These are phyloP conservation scores for Pichiaceae sp. DNA, from an alignment of 1,139 yeast genomes.

Conservation along the genomic window DNA sequence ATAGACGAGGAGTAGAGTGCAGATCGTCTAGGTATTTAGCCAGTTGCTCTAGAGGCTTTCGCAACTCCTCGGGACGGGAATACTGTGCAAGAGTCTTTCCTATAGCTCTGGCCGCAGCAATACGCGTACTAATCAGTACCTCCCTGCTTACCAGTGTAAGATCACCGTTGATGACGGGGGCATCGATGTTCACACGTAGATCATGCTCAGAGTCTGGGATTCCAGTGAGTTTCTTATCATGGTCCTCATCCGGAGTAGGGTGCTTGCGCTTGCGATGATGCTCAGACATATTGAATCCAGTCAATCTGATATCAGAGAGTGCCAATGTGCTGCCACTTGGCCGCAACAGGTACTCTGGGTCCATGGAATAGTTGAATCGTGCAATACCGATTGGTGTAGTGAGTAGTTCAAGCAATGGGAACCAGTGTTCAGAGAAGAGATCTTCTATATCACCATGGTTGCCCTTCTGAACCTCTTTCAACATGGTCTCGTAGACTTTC, in stretches of 20 bases:
- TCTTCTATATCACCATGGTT: constrained; percentile 32
- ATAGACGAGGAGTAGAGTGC: constrained; percentile 75
- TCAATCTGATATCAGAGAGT: constrained; percentile 17
- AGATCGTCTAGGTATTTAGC: constrained; percentile 40
- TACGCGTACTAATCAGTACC: constrained; percentile 65
- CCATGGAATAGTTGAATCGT: constrained; percentile 82
- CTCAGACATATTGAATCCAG: constrained; percentile 16
- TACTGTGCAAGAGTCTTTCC: constrained; percentile 61
- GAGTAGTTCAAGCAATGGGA: constrained; percentile 57
- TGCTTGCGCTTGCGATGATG: constrained; percentile 10
- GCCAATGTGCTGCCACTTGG: constrained; percentile 65
- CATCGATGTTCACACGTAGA: constrained; percentile 73
- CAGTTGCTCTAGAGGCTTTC: constrained; percentile 32
- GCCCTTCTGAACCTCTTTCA: constrained; percentile 35
- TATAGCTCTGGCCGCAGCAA: constrained; percentile 67
- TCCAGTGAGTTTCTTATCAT: constrained; percentile 12
- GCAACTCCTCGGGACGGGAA: constrained; percentile 25
- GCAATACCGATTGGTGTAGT: constrained; percentile 96
- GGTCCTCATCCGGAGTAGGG: constrained; percentile 8
- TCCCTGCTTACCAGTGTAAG: constrained; percentile 77
- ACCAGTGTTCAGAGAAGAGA: constrained; percentile 43
- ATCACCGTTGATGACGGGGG: constrained; percentile 90
- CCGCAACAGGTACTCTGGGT: constrained; percentile 59
- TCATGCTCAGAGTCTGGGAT: constrained; percentile 54
- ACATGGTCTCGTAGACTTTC: constrained; percentile 50